Base-by-base conservation (phyloP, 169 alveolate species). In the Plasmodium inui region DNA sequence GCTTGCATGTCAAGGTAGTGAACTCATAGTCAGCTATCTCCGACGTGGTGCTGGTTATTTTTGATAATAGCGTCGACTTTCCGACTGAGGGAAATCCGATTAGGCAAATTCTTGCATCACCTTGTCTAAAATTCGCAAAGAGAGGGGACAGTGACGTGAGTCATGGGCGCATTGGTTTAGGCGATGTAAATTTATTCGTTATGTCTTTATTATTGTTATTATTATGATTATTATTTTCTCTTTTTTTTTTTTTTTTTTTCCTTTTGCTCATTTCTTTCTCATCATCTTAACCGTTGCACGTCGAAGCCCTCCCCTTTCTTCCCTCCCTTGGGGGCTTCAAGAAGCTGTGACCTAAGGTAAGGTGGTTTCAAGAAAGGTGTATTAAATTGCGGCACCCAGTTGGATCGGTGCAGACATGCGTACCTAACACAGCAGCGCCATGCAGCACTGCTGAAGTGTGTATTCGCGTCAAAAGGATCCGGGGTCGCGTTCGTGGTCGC, bases 11-110 rank as follows among this genome's bases (percentile, higher is more conserved):
- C 76, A 99, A 97, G 4, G 99, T 99, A 10, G 99, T 99, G 94
- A 99, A 99, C 95, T 99, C 99, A 95, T 99, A 99, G 37, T 99
- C 99, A 17, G 99, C 99, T 7, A 98, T 98, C 95, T 99, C 99
- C 22, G 99, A 98, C 92, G 94, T 97, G 4, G 99, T 97, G 26
- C 99, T 99, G 32, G 99, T 99, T 74, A 99, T 95, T 89, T 98
- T 98, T 78, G 98, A 98, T 80, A 99, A 97, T 9, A 99, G 98
- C 1, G 99, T 98, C 14, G 99, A 97, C 93, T 99, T 99, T 46
- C 99, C 99, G 26, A 99, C 99, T 8, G 99, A 99, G 6, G 99
- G 99, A 95, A 99, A 99, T 19, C 99, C 99, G 26, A 99, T 98
- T 92, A 99, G 97, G 39, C 99, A 99, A 12, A 99, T 99, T 78